These are phyloP conservation scores for Herpetomonas muscarum DNA, from an alignment of 208 protist species.

Conservation along the genomic window DNA sequence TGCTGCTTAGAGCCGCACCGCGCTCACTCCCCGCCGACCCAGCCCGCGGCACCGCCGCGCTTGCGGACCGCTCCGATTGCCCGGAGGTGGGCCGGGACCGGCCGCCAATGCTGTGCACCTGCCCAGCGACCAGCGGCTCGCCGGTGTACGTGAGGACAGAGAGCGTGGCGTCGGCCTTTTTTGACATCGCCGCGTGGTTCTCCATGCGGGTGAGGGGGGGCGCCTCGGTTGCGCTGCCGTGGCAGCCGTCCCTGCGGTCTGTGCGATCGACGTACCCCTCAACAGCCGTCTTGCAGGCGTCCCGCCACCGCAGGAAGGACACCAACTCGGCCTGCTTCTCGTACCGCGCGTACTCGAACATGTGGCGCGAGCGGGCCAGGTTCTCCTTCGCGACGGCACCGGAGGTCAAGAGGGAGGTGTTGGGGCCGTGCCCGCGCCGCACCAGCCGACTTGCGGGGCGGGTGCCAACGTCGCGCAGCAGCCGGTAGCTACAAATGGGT, in stretches of 20 bases:
- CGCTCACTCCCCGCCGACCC: not conserved
- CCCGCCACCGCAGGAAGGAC: constrained; percentile 40
- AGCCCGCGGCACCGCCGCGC: not conserved
- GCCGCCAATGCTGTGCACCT: too few relatives aligned
- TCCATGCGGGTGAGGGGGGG: too few relatives aligned
- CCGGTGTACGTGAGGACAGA: too few relatives aligned
- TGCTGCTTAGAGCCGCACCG: constrained; percentile 16
- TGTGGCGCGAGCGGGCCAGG: constrained; percentile 25
- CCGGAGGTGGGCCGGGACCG: too few relatives aligned
- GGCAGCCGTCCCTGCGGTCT: too few relatives aligned
- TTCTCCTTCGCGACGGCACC: constrained; percentile 9
- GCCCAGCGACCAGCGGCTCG: too few relatives aligned
- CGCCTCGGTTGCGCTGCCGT: too few relatives aligned
- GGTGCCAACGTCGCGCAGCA: constrained; percentile 22
- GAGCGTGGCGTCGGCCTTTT: too few relatives aligned
- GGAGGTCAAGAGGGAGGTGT: not conserved
- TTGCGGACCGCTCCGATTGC: not conserved
- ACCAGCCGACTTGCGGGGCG: not conserved
- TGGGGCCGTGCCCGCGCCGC: not conserved
- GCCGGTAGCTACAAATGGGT: constrained; percentile 45
- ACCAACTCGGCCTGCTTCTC: constrained; percentile 47
- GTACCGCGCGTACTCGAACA: constrained; percentile 60
- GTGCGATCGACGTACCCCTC: not conserved
- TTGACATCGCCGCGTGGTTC: too few relatives aligned
- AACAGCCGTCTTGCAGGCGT: constrained; percentile 44